Evolutionary conservation across 257 asterid genomes (phyloP).

Genomic region (Ligustrum vulgare): DNA sequence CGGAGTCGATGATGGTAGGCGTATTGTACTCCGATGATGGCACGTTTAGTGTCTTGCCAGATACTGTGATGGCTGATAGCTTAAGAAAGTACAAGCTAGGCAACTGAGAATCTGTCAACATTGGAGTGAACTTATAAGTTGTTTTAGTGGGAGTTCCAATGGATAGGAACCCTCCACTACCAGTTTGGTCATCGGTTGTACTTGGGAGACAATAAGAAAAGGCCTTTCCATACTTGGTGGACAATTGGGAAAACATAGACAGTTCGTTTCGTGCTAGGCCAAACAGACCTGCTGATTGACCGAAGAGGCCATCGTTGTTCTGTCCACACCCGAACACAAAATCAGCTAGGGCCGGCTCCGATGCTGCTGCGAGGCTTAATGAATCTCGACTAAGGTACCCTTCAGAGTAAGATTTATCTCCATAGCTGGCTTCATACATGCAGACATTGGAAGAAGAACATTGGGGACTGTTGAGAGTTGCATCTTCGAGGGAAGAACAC

Average conservation of each 20-base stretch:
- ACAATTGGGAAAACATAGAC: slow-evolving; percentile 47
- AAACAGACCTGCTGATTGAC: slow-evolving; percentile 45
- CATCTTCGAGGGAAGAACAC: slow-evolving; percentile 40
- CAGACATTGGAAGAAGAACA: slow-evolving; percentile 41
- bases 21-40: slow-evolving; percentile 32
- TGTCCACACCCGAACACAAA: slow-evolving; percentile 60
- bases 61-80: slow-evolving; percentile 31
- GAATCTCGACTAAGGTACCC: slow-evolving; percentile 48
- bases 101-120: slow-evolving; percentile 40
- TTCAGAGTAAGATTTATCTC: slow-evolving; percentile 41
- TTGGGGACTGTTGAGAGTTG: slow-evolving; percentile 48
- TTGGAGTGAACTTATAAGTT: slow-evolving; percentile 45
- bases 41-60: slow-evolving; percentile 33
- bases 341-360: slow-evolving; percentile 5
- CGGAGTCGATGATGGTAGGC: slow-evolving; percentile 57
- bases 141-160: slow-evolving; percentile 34
- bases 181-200: slow-evolving; percentile 33
- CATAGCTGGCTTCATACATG: slow-evolving; percentile 41
- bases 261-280: slow-evolving; percentile 51
- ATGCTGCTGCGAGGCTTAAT: slow-evolving; percentile 33
- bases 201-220: slow-evolving; percentile 56
- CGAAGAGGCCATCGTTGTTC: slow-evolving; percentile 48
- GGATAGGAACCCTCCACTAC: slow-evolving; percentile 50
- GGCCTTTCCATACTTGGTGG: slow-evolving; percentile 38
- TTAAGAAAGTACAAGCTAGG: slow-evolving; percentile 42